phyloP scores from a whole-genome alignment of 352 stramenopile species.

The Peronospora destructor region DNA sequence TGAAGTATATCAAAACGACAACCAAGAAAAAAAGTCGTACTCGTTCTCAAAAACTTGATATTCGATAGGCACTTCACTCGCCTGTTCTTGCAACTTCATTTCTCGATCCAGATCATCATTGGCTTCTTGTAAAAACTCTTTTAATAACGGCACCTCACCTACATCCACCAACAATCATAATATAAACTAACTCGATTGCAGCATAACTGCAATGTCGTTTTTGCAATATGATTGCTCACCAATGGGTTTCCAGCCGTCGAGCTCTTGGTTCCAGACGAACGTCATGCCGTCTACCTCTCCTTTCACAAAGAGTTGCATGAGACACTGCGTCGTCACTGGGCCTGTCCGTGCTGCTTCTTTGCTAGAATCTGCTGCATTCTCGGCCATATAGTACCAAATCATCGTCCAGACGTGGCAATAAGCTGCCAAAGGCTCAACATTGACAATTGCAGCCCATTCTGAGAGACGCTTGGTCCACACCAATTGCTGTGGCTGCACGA shows the following conservation, averaged over 20 bases:
- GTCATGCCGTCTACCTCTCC: slow-evolving; percentile 67
- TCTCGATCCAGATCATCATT: slow-evolving; percentile 58
- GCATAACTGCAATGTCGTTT: too few species aligned
- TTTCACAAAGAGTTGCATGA: slow-evolving; percentile 54
- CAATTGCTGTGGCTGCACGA: slow-evolving; percentile 55
- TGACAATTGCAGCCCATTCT: slow-evolving; percentile 46
- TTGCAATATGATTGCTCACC: slow-evolving; percentile 23
- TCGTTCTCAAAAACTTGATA: slow-evolving; percentile 53
- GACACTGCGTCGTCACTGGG: slow-evolving; percentile 45
- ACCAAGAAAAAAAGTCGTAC: slow-evolving; percentile 18
- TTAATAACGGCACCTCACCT: slow-evolving; percentile 52
- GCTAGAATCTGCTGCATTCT: slow-evolving; percentile 2
- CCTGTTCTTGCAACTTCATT: slow-evolving; percentile 37
- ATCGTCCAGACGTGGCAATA: slow-evolving; percentile 54
- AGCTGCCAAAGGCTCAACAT: slow-evolving; percentile 38
- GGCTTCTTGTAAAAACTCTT: slow-evolving; percentile 66
- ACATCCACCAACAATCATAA: background rate
- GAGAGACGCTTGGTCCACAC: slow-evolving; percentile 62
- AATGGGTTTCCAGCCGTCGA: slow-evolving; percentile 51
- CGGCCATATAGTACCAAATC: slow-evolving; percentile 57
- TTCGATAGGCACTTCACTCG: slow-evolving; percentile 31
- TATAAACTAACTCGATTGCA: too few species aligned
- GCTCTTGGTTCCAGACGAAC: slow-evolving; percentile 51
- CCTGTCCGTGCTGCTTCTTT: slow-evolving; percentile 23
- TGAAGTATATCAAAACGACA: background rate